Evolutionary conservation across 177 flowering plant species (phyloP).

Genomic region (Tripterygium wilfordii): DNA sequence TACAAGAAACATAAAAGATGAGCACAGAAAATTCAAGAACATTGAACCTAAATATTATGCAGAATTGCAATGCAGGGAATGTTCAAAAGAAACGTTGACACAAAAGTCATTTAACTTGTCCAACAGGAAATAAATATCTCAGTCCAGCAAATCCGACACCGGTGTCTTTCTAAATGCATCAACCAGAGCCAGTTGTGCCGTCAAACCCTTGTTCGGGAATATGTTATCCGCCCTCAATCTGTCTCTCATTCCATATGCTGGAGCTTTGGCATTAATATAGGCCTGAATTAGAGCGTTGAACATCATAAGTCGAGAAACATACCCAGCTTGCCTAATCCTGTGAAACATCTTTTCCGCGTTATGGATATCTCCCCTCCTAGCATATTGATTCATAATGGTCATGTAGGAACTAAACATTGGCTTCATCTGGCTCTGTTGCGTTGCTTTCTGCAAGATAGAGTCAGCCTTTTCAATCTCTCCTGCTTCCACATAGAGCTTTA

Average conservation of each 20-base stretch:
- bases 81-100: no score
- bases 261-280: conserved; percentile 61
- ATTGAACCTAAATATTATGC: no score
- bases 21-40: no score
- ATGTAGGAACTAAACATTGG: conserved; percentile 56
- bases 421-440: conserved; percentile 32
- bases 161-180: conserved; percentile 62
- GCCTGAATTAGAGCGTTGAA: conserved; percentile 54
- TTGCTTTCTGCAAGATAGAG: conserved; percentile 65
- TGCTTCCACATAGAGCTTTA: conserved; percentile 69
- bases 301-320: conserved; percentile 32
- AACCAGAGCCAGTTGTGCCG: conserved; percentile 35
- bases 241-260: conserved; percentile 80
- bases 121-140: background rate
- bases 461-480: conserved; percentile 93
- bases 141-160: conserved; percentile 48
- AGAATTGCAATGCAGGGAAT: no score
- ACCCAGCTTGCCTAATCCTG: conserved; percentile 57
- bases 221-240: conserved; percentile 78
- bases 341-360: conserved; percentile 74
- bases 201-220: conserved; percentile 50
- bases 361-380: conserved; percentile 74
- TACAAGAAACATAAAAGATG: no score
- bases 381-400: conserved; percentile 58
- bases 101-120: no score